Evolutionary conservation across 2,329 filamentous ascomycete species (phyloP).

Genomic region (Lomentospora prolificans): DNA sequence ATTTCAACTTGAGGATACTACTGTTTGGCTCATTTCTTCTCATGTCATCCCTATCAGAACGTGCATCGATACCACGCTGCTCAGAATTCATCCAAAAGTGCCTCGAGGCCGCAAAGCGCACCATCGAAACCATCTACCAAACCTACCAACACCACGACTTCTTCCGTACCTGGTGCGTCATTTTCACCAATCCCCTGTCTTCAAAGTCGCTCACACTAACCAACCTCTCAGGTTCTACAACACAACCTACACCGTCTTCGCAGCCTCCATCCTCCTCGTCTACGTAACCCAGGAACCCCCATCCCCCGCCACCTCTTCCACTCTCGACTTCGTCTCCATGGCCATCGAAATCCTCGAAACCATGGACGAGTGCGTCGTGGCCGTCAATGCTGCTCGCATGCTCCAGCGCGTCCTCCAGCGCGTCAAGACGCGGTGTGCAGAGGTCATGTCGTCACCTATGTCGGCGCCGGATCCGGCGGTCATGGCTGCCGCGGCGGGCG

Average conservation of each 20-base stretch:
- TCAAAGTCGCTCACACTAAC: not conserved
- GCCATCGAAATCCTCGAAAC: slow-evolving; percentile 17
- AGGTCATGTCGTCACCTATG: too few species aligned
- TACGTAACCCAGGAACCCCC: slow-evolving; percentile 15
- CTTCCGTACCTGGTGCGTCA: slow-evolving; percentile 19
- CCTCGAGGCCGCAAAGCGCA: slow-evolving; percentile 18
- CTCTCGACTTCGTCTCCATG: slow-evolving; percentile 15
- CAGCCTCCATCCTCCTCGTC: slow-evolving; percentile 19
- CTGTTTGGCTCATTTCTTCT: slow-evolving; percentile 19
- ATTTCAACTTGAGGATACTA: slow-evolving; percentile 19
- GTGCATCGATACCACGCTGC: slow-evolving; percentile 12
- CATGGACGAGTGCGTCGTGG: slow-evolving; percentile 19
- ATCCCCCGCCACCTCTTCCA: slow-evolving; percentile 12
- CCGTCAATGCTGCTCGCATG: slow-evolving; percentile 17
- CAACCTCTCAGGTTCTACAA: slow-evolving; percentile 18
- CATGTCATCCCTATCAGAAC: slow-evolving; percentile 13
- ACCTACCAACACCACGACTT: slow-evolving; percentile 20
- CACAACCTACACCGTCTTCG: slow-evolving; percentile 20
- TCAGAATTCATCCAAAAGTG: slow-evolving; percentile 15
- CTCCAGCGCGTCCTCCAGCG: slow-evolving; percentile 16
- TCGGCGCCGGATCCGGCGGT: not conserved
- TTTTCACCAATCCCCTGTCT: not conserved
- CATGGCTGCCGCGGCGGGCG: not conserved
- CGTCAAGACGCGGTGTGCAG: slow-evolving; percentile 2
- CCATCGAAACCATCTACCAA: slow-evolving; percentile 19